Percentiles rank a stretch among this genome's conserved stretches.
Evolutionary conservation across 495 filamentous ascomycete genomes (phyloP).

Genomic region (Aspergillus diversus): DNA sequence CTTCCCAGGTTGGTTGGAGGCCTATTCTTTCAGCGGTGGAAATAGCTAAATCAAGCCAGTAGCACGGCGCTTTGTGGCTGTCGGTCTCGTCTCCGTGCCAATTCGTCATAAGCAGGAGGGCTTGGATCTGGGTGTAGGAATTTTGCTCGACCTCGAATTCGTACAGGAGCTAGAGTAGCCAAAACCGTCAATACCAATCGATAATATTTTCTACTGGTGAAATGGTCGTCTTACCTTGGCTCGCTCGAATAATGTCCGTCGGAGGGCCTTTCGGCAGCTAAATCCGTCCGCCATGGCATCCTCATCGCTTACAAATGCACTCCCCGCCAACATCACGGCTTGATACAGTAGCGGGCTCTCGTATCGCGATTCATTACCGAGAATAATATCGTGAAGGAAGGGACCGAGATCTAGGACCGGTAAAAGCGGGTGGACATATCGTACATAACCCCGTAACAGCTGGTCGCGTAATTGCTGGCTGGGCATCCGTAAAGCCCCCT

Average conservation of each 20-base stretch:
- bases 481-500: neutral
- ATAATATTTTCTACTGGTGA: neutral
- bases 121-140: neutral
- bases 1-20: neutral
- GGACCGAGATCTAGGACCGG: neutral
- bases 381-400: neutral
- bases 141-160: constrained; percentile 1
- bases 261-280: neutral
- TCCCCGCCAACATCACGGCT: neutral
- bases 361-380: neutral
- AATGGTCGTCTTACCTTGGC: neutral
- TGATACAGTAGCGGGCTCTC: neutral
- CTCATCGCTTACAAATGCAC: neutral
- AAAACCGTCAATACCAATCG: neutral
- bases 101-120: neutral
- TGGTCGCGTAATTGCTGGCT: neutral
- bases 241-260: neutral
- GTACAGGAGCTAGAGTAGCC: neutral
- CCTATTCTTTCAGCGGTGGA: neutral
- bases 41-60: neutral
- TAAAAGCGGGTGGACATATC: neutral
- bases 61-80: neutral
- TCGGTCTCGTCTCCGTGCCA: neutral
- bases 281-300: neutral
- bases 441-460: neutral